phyloP scores from a whole-genome alignment of 176 grass and related monocot genomes.

The Tillandsia fasciculata region DNA sequence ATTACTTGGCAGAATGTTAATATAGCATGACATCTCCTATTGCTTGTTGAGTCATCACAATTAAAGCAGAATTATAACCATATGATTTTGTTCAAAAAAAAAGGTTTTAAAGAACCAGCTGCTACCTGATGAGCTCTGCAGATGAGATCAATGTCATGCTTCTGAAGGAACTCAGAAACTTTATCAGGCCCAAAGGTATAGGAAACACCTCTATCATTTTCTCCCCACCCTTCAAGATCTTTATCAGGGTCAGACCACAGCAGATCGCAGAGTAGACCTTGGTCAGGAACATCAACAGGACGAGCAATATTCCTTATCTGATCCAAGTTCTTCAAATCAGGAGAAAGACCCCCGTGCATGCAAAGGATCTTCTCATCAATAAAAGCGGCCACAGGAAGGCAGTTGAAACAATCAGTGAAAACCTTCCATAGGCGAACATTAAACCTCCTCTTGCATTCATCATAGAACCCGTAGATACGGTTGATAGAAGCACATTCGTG shows the following conservation, averaged over 20 bases:
- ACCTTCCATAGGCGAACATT: slow-evolving; percentile 3
- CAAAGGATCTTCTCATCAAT: slow-evolving; percentile 6
- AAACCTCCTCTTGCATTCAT: slow-evolving; percentile 5
- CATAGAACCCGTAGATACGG: background rate
- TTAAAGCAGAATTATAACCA: background rate
- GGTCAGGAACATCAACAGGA: slow-evolving; percentile 1
- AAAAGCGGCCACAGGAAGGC: background rate
- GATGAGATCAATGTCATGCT: slow-evolving; percentile 3
- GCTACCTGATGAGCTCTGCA: slow-evolving; percentile 4
- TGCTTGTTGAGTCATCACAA: background rate
- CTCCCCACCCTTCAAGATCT: background rate
- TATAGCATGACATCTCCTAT: background rate
- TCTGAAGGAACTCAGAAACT: slow-evolving; percentile 3
- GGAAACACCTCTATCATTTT: slow-evolving; percentile 6
- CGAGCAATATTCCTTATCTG: slow-evolving; percentile 2
- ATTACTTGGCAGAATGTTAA: background rate
- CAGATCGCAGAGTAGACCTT: slow-evolving; percentile 1
- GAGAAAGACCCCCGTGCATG: background rate
- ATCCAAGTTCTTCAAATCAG: slow-evolving; percentile 4
- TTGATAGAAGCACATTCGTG: slow-evolving; percentile 5
- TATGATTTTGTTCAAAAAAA: background rate
- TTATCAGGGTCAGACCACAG: slow-evolving; percentile 5
- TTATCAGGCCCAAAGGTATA: slow-evolving; percentile 1
- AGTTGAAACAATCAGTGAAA: slow-evolving; percentile 4
- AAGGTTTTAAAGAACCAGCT: background rate